phyloP scores from a whole-genome alignment of 1,284 basidiomycete genomes.

The Acaromyces ingoldii region DNA sequence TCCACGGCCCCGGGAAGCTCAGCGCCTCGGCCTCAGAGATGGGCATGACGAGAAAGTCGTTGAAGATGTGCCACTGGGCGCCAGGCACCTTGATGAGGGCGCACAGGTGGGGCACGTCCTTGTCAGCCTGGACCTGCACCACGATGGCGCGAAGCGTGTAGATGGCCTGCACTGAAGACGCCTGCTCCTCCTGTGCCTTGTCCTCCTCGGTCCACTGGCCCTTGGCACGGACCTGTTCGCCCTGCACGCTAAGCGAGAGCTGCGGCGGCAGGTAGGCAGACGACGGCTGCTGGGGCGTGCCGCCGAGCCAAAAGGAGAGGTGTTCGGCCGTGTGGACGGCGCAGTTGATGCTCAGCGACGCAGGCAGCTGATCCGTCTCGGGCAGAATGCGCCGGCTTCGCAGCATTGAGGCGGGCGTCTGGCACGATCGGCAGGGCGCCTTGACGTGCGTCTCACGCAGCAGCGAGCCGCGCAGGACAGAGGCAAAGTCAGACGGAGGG shows the following conservation, averaged over 20 bases:
- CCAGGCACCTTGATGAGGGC: slow-evolving; percentile 75
- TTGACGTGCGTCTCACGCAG: slow-evolving; percentile 76
- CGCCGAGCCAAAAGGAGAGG: slow-evolving; percentile 65
- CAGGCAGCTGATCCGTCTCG: slow-evolving; percentile 59
- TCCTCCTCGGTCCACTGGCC: slow-evolving; percentile 13
- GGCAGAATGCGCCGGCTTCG: slow-evolving; percentile 68
- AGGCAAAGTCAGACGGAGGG: slow-evolving; percentile 61
- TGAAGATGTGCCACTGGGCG: slow-evolving; percentile 79
- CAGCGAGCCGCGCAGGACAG: slow-evolving; percentile 70
- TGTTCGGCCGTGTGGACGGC: slow-evolving; percentile 73
- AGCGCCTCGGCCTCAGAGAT: slow-evolving; percentile 80
- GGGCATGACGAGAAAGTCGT: slow-evolving; percentile 86
- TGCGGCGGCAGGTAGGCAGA: slow-evolving; percentile 27
- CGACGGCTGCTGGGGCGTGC: background rate
- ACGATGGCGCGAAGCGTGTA: slow-evolving; percentile 63
- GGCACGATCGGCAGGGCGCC: slow-evolving; percentile 75
- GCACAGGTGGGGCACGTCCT: slow-evolving; percentile 77
- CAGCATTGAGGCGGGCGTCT: slow-evolving; percentile 67
- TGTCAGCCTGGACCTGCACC: slow-evolving; percentile 73
- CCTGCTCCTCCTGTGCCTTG: background rate
- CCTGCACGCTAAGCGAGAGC: slow-evolving; percentile 31
- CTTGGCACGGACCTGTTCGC: slow-evolving; percentile 48
- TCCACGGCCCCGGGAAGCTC: slow-evolving; percentile 82
- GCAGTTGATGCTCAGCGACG: slow-evolving; percentile 82
- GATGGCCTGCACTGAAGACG: slow-evolving; percentile 51